Base-by-base conservation (phyloP, 2,329 filamentous ascomycete genomes). In the Taxawa tesnikishii region DNA sequence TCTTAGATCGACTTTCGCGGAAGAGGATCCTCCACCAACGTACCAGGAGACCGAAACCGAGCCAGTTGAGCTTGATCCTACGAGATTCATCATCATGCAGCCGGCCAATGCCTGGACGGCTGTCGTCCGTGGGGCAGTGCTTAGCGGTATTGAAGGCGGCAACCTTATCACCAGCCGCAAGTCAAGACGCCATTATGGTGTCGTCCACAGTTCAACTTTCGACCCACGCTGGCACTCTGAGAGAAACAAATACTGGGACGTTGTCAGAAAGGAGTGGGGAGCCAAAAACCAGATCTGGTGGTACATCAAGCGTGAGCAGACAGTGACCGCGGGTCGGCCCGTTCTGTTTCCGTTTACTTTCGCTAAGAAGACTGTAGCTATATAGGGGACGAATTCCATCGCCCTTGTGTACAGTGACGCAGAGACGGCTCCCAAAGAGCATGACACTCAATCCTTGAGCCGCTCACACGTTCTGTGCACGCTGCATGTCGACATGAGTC, bases 281-380 rank as follows among this genome's bases (percentile, higher is more conserved):
- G 80, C 87, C 5, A 75, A 70, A 28, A 79, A 87, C 53, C 68
- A 81, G 29, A 85, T 88, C 79, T 79, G 84, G 56, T 87, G 82
- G 82, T 80, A 85, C 54, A 83, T 85, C 50, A 28, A 19, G 15
- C 27, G 19, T n/a, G 31, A 31, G 9, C 10, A 37, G 3, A 14
- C 15, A 4, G 9, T 39, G 14, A 15, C 21, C 3, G 10, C 28
- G 6, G 13, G 12, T 1, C n/a, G 14, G 11, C 28, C 29, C 4
- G 18, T 33, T 6, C 3, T 13, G 6, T 4, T 35, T 5, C 4
- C 3, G 10, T 23, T 32, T 15, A 16, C 15, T 23, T 16, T 26
- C 7, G 21, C 19, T 13, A 12, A 2, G 13, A 5, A 13, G 13
- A 26, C 18, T 5, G n/a, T 14, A n/a, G n/a, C n/a, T n/a, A n/a